Evolutionary conservation across 108 stramenopile genomes (phyloP).

Genomic region (Nitzschia inconspicua): DNA sequence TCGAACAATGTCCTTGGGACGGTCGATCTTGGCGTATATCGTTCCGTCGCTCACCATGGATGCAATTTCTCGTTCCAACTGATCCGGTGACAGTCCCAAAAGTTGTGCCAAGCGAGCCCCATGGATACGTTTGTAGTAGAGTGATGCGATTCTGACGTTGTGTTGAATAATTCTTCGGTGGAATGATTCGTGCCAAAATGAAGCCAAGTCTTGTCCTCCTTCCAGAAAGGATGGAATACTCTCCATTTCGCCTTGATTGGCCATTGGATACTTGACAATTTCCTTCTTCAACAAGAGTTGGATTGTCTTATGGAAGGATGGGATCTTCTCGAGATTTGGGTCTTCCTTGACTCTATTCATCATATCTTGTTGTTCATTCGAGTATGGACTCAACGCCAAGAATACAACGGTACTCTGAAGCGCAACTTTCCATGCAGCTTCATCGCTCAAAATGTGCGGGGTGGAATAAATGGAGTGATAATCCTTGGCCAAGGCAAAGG

Average conservation of each 20-base stretch:
- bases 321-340: constrained; percentile 67
- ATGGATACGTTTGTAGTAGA: constrained; percentile 91
- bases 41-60: constrained; percentile 84
- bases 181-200: constrained; percentile 78
- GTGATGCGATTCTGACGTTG: constrained; percentile 87
- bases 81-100: constrained; percentile 61
- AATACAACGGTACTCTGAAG: constrained; percentile 87
- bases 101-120: constrained; percentile 86
- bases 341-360: constrained; percentile 78
- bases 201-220: constrained; percentile 50
- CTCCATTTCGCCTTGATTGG: constrained; percentile 75
- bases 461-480: constrained; percentile 90
- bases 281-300: constrained; percentile 76
- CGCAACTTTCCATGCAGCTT: constrained; percentile 68
- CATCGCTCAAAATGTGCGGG: constrained; percentile 43
- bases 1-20: constrained; percentile 89
- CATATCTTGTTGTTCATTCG: constrained; percentile 91
- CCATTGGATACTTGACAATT: constrained; percentile 89
- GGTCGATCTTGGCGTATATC: constrained; percentile 92
- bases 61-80: constrained; percentile 79
- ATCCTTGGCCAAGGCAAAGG: constrained; percentile 89
- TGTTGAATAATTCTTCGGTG: constrained; percentile 94
- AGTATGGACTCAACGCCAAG: constrained; percentile 75
- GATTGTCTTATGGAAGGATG: constrained; percentile 47
- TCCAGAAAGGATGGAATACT: constrained; percentile 47